Conservation (phyloP, 768 basidiomycete species). For the Leccinellum albellum region DNA sequence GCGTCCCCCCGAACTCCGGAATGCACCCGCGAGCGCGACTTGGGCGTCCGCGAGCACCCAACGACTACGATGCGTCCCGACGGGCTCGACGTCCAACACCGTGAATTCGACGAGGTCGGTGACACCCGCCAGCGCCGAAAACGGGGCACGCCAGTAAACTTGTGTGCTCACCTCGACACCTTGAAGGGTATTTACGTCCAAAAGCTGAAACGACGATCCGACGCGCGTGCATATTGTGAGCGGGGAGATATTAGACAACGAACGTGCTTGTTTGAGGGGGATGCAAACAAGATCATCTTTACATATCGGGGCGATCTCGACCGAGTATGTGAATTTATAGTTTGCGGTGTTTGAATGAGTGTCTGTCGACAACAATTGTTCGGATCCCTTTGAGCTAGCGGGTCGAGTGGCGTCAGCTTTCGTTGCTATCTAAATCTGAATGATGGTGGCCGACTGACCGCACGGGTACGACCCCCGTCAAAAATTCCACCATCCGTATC, state of each 20-base stretch:
- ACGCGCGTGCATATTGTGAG: conserved; percentile 87
- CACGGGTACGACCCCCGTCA: conserved; percentile 81
- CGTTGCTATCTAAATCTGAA: neutral
- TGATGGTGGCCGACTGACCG: conserved; percentile 48
- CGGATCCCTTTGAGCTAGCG: conserved; percentile 81
- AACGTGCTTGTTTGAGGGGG: conserved; percentile 75
- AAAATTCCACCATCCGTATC: conserved; percentile 94
- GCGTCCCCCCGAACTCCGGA: conserved; percentile 49
- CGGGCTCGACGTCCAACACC: conserved; percentile 89
- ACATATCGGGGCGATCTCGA: conserved; percentile 95
- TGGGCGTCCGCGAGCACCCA: conserved; percentile 86
- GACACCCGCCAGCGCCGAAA: conserved; percentile 76
- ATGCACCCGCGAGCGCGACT: conserved; percentile 80
- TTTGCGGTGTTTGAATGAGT: conserved; percentile 90
- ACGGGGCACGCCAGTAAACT: conserved; percentile 90
- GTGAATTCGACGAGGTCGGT: conserved; percentile 93
- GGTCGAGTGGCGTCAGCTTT: neutral
- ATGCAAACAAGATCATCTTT: conserved; percentile 96
- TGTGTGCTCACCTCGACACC: conserved; percentile 72
- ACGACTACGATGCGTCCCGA: conserved; percentile 65
- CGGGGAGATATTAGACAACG: conserved; percentile 84
- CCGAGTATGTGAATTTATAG: conserved; percentile 96
- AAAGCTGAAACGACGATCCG: conserved; percentile 84
- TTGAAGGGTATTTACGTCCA: conserved; percentile 87
- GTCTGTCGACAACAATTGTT: conserved; percentile 91